Conservation (phyloP, 2,329 filamentous ascomycete genomes). For the Colletotrichum gigasporum region DNA sequence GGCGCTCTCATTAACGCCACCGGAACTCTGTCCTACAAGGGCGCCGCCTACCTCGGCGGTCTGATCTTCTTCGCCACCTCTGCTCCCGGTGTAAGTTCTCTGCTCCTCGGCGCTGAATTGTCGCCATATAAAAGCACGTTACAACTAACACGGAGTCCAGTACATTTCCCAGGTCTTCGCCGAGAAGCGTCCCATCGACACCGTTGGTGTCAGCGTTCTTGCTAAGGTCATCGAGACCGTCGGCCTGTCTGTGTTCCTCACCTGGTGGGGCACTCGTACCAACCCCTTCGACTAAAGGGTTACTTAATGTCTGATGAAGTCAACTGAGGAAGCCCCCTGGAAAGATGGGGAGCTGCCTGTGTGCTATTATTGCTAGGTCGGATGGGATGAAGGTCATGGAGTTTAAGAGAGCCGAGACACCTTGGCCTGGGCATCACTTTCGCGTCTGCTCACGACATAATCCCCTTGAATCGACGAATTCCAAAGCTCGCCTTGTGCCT, state of each 20-base stretch:
- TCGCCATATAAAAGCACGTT: not conserved
- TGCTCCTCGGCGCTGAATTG: no score
- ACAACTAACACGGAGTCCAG: constrained; percentile 52
- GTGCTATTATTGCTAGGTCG: constrained; percentile 28
- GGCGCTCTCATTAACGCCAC: constrained; percentile 94
- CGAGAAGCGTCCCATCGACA: constrained; percentile 92
- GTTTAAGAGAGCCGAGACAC: constrained; percentile 16
- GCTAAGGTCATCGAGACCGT: constrained; percentile 93
- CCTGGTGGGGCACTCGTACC: constrained; percentile 97
- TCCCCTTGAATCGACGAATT: constrained; percentile 5
- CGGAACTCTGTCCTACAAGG: constrained; percentile 95
- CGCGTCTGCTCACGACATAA: constrained; percentile 11
- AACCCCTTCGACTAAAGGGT: constrained; percentile 83
- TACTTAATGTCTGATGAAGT: constrained; percentile 15
- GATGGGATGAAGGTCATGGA: constrained; percentile 27
- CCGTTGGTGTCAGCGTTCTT: constrained; percentile 83
- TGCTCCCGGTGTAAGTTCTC: constrained; percentile 75
- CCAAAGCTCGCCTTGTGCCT: no score
- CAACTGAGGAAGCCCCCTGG: not conserved
- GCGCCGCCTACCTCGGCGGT: constrained; percentile 89
- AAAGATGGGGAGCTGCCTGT: not conserved
- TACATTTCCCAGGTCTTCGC: constrained; percentile 87
- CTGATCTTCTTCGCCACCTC: constrained; percentile 93
- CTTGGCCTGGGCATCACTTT: constrained; percentile 9
- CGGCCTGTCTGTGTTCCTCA: constrained; percentile 89